Conservation (phyloP, 139 green algal genomes). For the Penium margaritaceum region DNA sequence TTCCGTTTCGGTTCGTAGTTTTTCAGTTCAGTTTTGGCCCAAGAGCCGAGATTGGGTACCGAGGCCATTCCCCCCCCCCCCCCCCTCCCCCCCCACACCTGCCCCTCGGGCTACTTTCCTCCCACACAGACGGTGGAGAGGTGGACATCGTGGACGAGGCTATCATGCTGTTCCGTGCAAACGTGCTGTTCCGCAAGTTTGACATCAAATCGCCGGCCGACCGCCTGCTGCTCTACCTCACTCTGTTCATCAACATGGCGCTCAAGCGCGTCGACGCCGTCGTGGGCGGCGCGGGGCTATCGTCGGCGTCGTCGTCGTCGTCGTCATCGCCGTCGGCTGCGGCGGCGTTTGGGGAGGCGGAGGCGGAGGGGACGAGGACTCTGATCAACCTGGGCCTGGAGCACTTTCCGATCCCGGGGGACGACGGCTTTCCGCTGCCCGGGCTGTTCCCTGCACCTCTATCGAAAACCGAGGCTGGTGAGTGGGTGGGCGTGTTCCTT, state of each 20-base stretch:
- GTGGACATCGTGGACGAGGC: constrained; percentile 60
- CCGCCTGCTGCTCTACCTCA: constrained; percentile 63
- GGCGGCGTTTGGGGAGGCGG: too few species aligned
- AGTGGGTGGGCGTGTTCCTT: too few species aligned
- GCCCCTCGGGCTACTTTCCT: too few species aligned
- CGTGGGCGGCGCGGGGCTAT: too few species aligned
- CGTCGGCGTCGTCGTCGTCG: too few species aligned
- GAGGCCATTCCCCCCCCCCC: too few species aligned
- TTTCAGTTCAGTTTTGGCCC: too few species aligned
- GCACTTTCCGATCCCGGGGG: constrained; percentile 50
- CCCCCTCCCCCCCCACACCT: too few species aligned
- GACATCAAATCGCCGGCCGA: constrained; percentile 51
- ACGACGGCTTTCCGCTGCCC: constrained; percentile 51
- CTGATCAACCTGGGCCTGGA: constrained; percentile 54
- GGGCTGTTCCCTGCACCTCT: constrained; percentile 44
- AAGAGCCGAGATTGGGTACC: too few species aligned
- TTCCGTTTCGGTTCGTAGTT: too few species aligned
- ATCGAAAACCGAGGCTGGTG: constrained; percentile 46
- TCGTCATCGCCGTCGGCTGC: too few species aligned
- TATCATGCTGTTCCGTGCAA: constrained; percentile 53
- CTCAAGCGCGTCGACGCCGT: constrained; percentile 53
- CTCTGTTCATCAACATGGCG: constrained; percentile 56
- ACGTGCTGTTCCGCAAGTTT: constrained; percentile 58
- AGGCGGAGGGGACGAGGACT: constrained; percentile 47
- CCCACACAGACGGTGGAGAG: too few species aligned